A percentile compares a stretch with the other conserved stretches of the same genome.
Evolutionary conservation across 2,329 filamentous ascomycete genomes (phyloP).

Genomic region (Thyridium curvatum): DNA sequence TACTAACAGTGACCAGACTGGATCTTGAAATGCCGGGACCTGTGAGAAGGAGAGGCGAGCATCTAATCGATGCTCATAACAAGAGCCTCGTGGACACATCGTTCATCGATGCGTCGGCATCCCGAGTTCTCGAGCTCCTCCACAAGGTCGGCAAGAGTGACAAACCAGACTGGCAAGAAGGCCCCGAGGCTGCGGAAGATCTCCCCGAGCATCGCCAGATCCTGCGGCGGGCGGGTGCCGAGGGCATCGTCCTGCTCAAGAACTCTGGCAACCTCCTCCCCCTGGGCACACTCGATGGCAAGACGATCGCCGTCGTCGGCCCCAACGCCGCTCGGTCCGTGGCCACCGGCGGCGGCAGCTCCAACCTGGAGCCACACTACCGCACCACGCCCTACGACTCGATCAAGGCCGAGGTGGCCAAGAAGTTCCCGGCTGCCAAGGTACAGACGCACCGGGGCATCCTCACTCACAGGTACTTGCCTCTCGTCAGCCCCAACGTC

Average conservation of each 20-base stretch:
- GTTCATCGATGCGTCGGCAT: too few species aligned
- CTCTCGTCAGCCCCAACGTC: conserved; percentile 1
- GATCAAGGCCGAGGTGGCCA: conserved; percentile 1
- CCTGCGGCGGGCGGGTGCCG: neutral
- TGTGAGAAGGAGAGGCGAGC: conserved; percentile 15
- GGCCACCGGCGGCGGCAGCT: neutral
- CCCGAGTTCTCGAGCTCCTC: neutral
- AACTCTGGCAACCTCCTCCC: conserved; percentile 49
- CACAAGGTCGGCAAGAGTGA: neutral
- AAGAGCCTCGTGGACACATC: too few species aligned
- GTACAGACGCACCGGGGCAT: conserved; percentile 1
- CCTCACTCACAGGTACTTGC: conserved; percentile 1
- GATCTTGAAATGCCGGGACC: conserved; percentile 20
- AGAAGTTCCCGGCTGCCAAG: neutral
- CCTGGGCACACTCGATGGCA: conserved; percentile 21
- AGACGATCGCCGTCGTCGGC: conserved; percentile 39
- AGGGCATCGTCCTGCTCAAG: conserved; percentile 16
- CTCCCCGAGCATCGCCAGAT: neutral
- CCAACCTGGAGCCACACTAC: conserved; percentile 4
- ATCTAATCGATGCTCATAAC: conserved; percentile 26
- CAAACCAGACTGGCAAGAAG: neutral
- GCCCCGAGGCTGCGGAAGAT: neutral
- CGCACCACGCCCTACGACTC: conserved; percentile 5
- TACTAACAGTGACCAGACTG: conserved; percentile 7
- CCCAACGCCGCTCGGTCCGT: conserved; percentile 28